These are phyloP conservation scores for Colletotrichum viniferum DNA, from an alignment of 2,329 filamentous ascomycete species.

Conservation along the genomic window DNA sequence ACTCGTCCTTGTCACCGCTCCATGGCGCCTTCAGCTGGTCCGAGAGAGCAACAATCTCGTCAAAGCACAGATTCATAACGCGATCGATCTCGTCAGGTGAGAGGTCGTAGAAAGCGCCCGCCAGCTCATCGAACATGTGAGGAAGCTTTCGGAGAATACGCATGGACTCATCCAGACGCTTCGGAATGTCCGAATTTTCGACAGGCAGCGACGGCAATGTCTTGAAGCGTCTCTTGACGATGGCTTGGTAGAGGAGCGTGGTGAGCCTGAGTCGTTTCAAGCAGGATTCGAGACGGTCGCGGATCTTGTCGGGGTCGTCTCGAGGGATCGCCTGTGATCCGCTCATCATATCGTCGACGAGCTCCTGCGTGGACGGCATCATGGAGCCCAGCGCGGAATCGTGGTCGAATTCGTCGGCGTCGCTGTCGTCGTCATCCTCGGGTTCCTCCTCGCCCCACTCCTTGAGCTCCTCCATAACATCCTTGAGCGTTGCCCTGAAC, in stretches of 20 bases:
- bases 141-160: constrained; percentile 63
- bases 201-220: constrained; percentile 52
- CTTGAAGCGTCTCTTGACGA: constrained; percentile 73
- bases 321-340: constrained; percentile 65
- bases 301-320: constrained; percentile 67
- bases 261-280: constrained; percentile 71
- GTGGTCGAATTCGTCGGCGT: constrained; percentile 45
- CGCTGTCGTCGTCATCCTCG: constrained; percentile 60
- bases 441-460: constrained; percentile 82
- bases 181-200: constrained; percentile 33
- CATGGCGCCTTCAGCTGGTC: constrained; percentile 64
- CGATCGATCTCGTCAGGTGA: constrained; percentile 62
- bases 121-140: constrained; percentile 72
- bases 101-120: constrained; percentile 74
- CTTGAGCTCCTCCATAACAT: constrained; percentile 84
- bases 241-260: constrained; percentile 70
- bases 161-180: constrained; percentile 61
- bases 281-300: constrained; percentile 67
- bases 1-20: constrained; percentile 73
- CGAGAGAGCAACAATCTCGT: constrained; percentile 60
- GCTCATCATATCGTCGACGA: constrained; percentile 72
- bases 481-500: constrained; percentile 76
- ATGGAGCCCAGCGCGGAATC: constrained; percentile 35
- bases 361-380: constrained; percentile 52
- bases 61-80: constrained; percentile 63